Percentiles rank a stretch among this genome's conserved stretches.
Conservation (phyloP, 208 protist species). For the Leishmania martiniquensis region DNA sequence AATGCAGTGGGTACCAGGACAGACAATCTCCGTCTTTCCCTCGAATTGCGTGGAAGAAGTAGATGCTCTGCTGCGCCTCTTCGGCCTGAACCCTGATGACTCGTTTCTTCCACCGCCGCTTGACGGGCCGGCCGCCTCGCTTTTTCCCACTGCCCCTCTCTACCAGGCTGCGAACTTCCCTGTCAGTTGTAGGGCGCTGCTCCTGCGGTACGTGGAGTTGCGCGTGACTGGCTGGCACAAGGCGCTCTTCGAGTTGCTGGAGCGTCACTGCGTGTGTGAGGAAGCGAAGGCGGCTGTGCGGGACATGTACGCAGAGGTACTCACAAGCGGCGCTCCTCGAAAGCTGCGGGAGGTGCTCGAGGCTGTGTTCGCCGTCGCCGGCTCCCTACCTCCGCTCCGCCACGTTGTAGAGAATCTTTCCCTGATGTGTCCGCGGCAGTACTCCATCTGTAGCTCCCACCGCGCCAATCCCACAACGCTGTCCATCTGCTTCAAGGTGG, state of each 20-base stretch:
- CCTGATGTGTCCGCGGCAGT: slow-evolving; percentile 83
- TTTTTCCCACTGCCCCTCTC: slow-evolving; percentile 45
- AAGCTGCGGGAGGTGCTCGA: slow-evolving; percentile 44
- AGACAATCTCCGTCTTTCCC: slow-evolving; percentile 59
- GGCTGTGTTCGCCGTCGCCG: slow-evolving; percentile 5
- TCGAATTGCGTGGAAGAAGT: slow-evolving; percentile 45
- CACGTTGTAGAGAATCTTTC: slow-evolving; percentile 76
- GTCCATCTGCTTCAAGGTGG: slow-evolving; percentile 83
- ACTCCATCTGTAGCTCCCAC: slow-evolving; percentile 88
- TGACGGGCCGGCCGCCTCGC: slow-evolving; percentile 19
- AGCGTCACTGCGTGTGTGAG: slow-evolving; percentile 4
- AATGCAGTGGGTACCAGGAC: slow-evolving; percentile 57
- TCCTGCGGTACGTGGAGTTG: slow-evolving; percentile 54
- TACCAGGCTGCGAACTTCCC: slow-evolving; percentile 57
- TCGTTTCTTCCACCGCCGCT: slow-evolving; percentile 44
- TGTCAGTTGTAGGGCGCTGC: slow-evolving; percentile 39
- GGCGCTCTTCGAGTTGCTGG: slow-evolving; percentile 32
- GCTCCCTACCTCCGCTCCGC: slow-evolving; percentile 36
- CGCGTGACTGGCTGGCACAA: slow-evolving; percentile 34
- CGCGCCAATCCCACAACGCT: slow-evolving; percentile 45
- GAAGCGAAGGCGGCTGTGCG: slow-evolving; percentile 23
- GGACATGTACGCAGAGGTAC: slow-evolving; percentile 8
- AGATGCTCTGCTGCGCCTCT: slow-evolving; percentile 37
- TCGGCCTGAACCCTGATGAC: slow-evolving; percentile 32
- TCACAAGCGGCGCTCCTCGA: not conserved